A percentile compares a stretch with the other conserved stretches of the same genome.
These are phyloP conservation scores for Gossypium anomalum DNA, from an alignment of 345 rosid species.

Conservation along the genomic window DNA sequence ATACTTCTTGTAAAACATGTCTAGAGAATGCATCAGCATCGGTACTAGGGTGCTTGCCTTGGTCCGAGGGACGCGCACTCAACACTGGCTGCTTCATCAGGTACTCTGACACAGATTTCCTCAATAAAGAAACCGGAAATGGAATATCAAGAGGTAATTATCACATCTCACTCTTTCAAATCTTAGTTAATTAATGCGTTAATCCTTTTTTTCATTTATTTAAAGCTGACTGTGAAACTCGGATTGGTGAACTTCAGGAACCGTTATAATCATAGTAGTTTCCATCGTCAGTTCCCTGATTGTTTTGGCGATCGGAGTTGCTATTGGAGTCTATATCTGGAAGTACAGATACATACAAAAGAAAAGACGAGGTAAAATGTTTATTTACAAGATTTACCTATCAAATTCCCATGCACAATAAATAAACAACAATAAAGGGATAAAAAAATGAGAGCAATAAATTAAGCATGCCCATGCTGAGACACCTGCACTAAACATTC, in stretches of 20 bases:
- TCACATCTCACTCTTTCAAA: neutral
- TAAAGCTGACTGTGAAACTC: neutral
- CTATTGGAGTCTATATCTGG: slow-evolving; percentile 53
- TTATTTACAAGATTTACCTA: neutral
- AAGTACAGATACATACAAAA: slow-evolving; percentile 18
- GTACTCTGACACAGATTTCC: slow-evolving; percentile 68
- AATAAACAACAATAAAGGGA: too few species aligned
- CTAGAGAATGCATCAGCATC: slow-evolving; percentile 63
- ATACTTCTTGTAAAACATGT: slow-evolving; percentile 60
- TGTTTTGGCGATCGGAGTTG: slow-evolving; percentile 51
- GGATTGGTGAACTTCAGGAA: slow-evolving; percentile 40
- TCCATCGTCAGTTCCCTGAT: slow-evolving; percentile 63
- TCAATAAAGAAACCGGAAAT: slow-evolving; percentile 44
- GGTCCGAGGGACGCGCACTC: slow-evolving; percentile 83
- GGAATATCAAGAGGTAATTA: slow-evolving; percentile 57
- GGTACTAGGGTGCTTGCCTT: slow-evolving; percentile 65
- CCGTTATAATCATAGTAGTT: slow-evolving; percentile 54
- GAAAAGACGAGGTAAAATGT: slow-evolving; percentile 12
- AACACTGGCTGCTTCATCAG: slow-evolving; percentile 85
- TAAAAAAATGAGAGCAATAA: too few species aligned
- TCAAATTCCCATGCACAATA: too few species aligned
- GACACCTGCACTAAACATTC: too few species aligned
- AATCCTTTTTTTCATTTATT: neutral
- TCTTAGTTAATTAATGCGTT: neutral
- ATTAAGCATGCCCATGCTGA: neutral